phyloP scores from a whole-genome alignment of 2,329 filamentous ascomycete species.

The Pseudocercospora cruenta region DNA sequence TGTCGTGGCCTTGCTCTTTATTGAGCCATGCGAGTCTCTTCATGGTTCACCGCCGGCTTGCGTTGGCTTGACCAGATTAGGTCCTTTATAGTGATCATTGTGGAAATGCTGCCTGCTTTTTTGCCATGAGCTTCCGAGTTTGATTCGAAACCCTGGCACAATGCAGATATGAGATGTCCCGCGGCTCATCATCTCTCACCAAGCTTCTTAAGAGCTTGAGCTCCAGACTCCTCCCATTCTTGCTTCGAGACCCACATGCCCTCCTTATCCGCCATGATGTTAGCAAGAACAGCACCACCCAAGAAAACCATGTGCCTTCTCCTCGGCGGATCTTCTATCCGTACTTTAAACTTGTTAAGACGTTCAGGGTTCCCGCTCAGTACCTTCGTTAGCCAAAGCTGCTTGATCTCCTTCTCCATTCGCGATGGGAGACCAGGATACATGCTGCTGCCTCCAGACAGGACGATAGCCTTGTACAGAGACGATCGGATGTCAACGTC shows the following conservation, averaged over 20 bases:
- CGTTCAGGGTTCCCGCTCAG: slow-evolving; percentile 90
- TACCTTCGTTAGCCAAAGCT: slow-evolving; percentile 93
- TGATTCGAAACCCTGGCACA: background rate
- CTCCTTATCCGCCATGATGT: slow-evolving; percentile 99
- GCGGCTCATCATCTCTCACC: slow-evolving; percentile 70
- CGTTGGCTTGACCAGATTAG: background rate
- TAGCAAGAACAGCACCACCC: slow-evolving; percentile 92
- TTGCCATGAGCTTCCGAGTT: background rate
- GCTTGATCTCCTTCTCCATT: slow-evolving; percentile 97
- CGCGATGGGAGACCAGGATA: slow-evolving; percentile 93
- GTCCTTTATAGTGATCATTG: background rate
- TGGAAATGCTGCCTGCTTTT: background rate
- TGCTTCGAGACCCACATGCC: slow-evolving; percentile 98
- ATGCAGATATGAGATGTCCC: background rate
- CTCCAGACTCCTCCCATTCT: slow-evolving; percentile 94
- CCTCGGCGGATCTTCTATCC: slow-evolving; percentile 96
- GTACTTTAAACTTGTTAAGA: slow-evolving; percentile 96
- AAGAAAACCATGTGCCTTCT: slow-evolving; percentile 99
- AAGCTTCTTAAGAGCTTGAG: slow-evolving; percentile 84
- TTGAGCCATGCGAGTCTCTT: background rate
- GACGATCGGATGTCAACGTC: slow-evolving; percentile 94
- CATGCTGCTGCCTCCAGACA: slow-evolving; percentile 98
- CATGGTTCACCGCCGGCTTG: background rate
- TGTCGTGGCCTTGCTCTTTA: background rate
- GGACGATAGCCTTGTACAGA: slow-evolving; percentile 94